A percentile compares a stretch with the other conserved stretches of the same genome.
Conservation (phyloP, 768 basidiomycete species). For the Hygrophorus pudorinus region DNA sequence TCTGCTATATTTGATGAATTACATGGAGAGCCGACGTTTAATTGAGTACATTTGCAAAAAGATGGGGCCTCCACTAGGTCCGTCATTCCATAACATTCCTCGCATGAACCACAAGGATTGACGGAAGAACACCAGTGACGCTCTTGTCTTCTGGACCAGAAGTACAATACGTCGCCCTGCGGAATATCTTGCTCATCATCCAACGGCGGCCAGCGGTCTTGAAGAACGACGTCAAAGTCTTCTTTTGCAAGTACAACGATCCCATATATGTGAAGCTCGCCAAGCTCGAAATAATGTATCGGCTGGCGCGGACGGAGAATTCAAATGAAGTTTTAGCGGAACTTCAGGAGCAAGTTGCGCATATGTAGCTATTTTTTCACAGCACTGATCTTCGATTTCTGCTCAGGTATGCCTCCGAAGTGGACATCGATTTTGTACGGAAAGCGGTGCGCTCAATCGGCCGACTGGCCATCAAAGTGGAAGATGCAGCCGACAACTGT, state of each 20-base stretch:
- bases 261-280: slow-evolving; percentile 98
- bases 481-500: slow-evolving; percentile 79
- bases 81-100: slow-evolving; percentile 3
- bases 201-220: slow-evolving; percentile 88
- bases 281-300: slow-evolving; percentile 98
- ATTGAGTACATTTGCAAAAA: slow-evolving; percentile 92
- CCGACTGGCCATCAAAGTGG: slow-evolving; percentile 95
- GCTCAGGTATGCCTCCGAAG: slow-evolving; percentile 89
- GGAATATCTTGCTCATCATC: slow-evolving; percentile 95
- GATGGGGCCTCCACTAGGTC: slow-evolving; percentile 96
- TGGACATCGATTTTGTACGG: slow-evolving; percentile 95
- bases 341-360: slow-evolving; percentile 70
- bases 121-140: slow-evolving; percentile 49
- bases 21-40: slow-evolving; percentile 83
- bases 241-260: slow-evolving; percentile 99
- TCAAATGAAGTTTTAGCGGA: slow-evolving; percentile 88
- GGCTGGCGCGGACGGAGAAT: slow-evolving; percentile 91
- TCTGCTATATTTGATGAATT: slow-evolving; percentile 95
- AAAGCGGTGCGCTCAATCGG: slow-evolving; percentile 98
- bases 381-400: neutral
- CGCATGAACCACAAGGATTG: neutral
- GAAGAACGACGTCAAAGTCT: slow-evolving; percentile 96
- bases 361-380: neutral
- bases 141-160: slow-evolving; percentile 94
- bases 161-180: slow-evolving; percentile 94